Evolutionary conservation across 2,329 filamentous ascomycete species (phyloP), one percentile per base, ranked within the genome.

Genomic region (Phialocephala sp.): DNA sequence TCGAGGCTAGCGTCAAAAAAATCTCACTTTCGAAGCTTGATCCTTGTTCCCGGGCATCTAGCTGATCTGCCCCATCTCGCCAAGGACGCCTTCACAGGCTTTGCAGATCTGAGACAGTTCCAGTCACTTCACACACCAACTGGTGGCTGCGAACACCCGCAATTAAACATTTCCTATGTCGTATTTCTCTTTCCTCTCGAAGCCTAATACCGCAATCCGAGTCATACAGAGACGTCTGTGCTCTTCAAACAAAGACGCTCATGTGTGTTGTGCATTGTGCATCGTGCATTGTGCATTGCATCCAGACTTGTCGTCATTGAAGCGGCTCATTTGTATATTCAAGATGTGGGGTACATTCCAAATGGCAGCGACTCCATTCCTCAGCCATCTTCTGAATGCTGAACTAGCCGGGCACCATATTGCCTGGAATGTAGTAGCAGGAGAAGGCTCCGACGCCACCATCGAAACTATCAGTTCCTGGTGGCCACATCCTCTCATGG

Each of bases 41-140:
- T 43, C 15, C 15, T 43, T 24, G 45, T 50, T 12, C 45, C 22
- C n/a, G 35, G 18, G 11, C 50, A 54, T 8, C 37, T 15, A 35
- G 35, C 5, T 11, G 24, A 52, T 20, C 47, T 52, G 22, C 22
- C 1, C 8, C 20, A 52, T 52, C 47, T 35, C 1, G 50, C 12
- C 50, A 18, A 54, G 22, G 22, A 35, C 50, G 50, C 24, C 50
- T 32, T 54, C 24, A 54, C 24, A 11, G 15, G 32, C 37, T 20
- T 32, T 22, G 24, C 18, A 41, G 37, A 59, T 59, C 57, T 59
- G 8, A 59, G 57, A 59, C 57, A 47, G 39, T 15, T 20, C 57
- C 36, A 59, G 15, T 35, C 24, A 32, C 3, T 4, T 32, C 14
- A 52, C 20, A 52, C 24, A 24, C n/a, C n/a, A n/a, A n/a, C n/a